Percentiles rank a stretch among this genome's conserved stretches.
Conservation (phyloP, 345 rosid species). For the Pelargonium nanum region DNA sequence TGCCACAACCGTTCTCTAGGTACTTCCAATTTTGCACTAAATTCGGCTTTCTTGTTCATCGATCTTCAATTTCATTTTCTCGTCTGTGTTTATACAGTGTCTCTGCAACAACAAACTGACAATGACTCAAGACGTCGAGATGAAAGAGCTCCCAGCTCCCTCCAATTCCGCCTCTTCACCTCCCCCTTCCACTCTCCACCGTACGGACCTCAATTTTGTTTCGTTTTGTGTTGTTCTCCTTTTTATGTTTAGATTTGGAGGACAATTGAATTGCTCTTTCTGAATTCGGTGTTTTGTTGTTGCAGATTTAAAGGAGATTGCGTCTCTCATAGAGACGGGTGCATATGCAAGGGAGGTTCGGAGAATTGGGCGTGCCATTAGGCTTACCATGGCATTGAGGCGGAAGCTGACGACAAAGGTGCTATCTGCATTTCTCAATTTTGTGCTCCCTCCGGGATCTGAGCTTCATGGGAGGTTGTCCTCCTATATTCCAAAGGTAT, state of each 20-base stretch:
- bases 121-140: conserved; percentile 79
- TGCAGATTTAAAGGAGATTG: conserved; percentile 72
- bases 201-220: conserved; percentile 16
- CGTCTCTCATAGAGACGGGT: conserved; percentile 56
- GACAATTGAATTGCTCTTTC: conserved; percentile 6
- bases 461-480: too few species aligned
- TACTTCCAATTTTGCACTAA: too few species aligned
- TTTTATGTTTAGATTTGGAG: background rate
- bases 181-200: conserved; percentile 53
- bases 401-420: conserved; percentile 42
- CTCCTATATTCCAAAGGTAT: too few species aligned
- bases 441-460: background rate
- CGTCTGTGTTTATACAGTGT: too few species aligned
- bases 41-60: too few species aligned
- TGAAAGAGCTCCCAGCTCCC: conserved; percentile 60
- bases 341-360: conserved; percentile 61
- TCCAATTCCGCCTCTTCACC: conserved; percentile 40
- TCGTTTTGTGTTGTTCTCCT: background rate
- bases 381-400: conserved; percentile 54
- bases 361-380: conserved; percentile 57
- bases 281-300: background rate
- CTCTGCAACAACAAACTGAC: too few species aligned
- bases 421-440: conserved; percentile 7
- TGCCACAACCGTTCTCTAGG: too few species aligned
- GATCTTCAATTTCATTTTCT: too few species aligned